Evolutionary conservation across 1,139 yeast genomes (phyloP).

Genomic region (Magnusiomyces fungicola): DNA sequence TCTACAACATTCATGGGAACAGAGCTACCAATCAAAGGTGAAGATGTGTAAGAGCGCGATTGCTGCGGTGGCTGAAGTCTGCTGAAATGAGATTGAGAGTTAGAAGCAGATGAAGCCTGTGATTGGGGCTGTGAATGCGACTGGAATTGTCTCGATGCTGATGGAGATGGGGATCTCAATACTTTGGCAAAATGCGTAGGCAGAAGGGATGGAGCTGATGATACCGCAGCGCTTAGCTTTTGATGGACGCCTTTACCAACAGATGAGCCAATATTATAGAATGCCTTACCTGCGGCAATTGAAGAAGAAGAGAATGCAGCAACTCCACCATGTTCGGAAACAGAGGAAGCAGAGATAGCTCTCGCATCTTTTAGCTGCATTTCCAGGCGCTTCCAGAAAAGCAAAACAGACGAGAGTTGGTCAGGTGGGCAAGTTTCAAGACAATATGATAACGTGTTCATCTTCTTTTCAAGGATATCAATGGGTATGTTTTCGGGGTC

Average conservation of each 20-base stretch:
- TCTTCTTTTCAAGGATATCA: conserved; percentile 36
- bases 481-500: conserved; percentile 28
- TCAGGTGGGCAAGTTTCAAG: conserved; percentile 35
- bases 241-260: neutral
- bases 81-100: too few species aligned
- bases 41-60: too few species aligned
- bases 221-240: conserved; percentile 3
- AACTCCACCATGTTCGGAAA: neutral
- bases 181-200: conserved; percentile 2
- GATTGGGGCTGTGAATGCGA: too few species aligned
- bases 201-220: conserved; percentile 6
- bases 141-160: too few species aligned
- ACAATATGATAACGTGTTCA: conserved; percentile 40
- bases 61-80: too few species aligned
- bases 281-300: neutral
- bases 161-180: neutral
- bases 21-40: conserved; percentile 11
- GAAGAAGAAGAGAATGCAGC: neutral
- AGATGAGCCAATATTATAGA: neutral
- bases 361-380: conserved; percentile 6
- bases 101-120: too few species aligned
- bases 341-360: neutral
- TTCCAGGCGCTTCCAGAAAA: conserved; percentile 31
- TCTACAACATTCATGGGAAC: conserved; percentile 7
- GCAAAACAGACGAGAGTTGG: conserved; percentile 27